Conservation (phyloP, 306 rosid genomes). For the Acmispon strigosus region DNA sequence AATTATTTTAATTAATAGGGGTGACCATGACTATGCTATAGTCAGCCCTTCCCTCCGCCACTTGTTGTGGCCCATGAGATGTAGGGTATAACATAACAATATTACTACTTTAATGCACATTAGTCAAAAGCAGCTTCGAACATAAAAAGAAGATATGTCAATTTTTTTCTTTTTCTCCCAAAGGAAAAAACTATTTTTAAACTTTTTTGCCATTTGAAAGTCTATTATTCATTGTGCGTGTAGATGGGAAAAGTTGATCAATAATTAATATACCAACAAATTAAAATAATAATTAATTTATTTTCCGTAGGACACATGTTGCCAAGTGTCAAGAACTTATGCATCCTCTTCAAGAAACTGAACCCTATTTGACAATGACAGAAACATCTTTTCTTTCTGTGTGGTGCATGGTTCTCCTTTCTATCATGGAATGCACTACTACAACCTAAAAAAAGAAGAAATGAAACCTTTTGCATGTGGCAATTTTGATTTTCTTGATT, state of each 20-base stretch:
- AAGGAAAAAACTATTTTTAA: not conserved
- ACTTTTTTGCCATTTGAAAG: not conserved
- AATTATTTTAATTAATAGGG: too few species aligned
- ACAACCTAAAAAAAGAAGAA: not conserved
- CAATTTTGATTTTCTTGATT: not conserved
- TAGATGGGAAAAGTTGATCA: not conserved
- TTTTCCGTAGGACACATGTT: not conserved
- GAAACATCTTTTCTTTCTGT: not conserved
- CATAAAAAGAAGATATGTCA: not conserved
- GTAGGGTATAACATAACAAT: too few species aligned
- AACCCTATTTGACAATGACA: not conserved
- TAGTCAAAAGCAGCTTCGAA: not conserved
- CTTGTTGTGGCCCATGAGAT: not conserved
- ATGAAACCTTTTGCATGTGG: slow-evolving; percentile 12
- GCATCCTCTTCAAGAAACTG: slow-evolving; percentile 9
- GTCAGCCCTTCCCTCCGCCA: too few species aligned
- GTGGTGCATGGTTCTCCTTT: slow-evolving; percentile 16
- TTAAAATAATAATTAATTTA: not conserved
- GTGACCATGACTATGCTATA: too few species aligned
- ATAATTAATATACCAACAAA: not conserved
- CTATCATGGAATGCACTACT: slow-evolving; percentile 23
- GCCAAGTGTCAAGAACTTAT: not conserved
- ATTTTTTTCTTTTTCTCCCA: not conserved
- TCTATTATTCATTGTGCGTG: not conserved
- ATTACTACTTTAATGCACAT: not conserved